Evolutionary conservation across 2,329 filamentous ascomycete genomes (phyloP), one percentile per base, ranked within the genome.

Genomic region (Colletotrichum sp.): DNA sequence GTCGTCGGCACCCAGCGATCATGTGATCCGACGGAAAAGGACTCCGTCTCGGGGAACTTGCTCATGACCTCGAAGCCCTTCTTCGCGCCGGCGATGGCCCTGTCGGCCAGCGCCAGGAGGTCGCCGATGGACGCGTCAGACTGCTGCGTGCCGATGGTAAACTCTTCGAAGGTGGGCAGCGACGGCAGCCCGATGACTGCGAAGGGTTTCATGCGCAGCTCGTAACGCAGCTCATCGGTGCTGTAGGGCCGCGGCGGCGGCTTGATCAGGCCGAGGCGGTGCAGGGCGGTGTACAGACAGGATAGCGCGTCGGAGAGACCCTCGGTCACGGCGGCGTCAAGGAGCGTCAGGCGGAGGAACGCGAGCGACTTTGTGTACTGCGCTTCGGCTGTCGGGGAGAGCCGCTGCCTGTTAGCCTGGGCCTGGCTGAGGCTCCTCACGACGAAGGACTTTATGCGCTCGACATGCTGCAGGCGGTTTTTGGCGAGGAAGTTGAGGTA

Each of bases 131-230:
- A 78, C 8, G 82, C 81, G 18, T 86, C 85, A 1, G 84, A 80
- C 79, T 89, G 87, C 24, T 78, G 79, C 8, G 85, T 85, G n/a
- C 87, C 86, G 7, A 79, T 78, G 10, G 83, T 79, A 77, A 94
- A 95, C 16, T 92, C 90, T 8, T 92, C 90, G 77, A 91, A 94
- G 0, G 90, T 86, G 1, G 94, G 92, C 15, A 95, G 87, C 75
- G 92, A 90, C 0, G 95, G 94, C 3, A 95, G 88, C 12, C 90
- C 89, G 72, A 98, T 90, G 9, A 87, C 83, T 1, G 93, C 87
- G 81, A 98, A 98, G 0, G 95, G 95, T 80, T 94, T 95, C 95
- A 98, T 97, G 75, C 96, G 94, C 12, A 98, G 86, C 79, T 97
- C 94, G 83, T 97, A 96, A 15, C 95, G 92, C 6, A 96, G 86